These are phyloP conservation scores for Exophiala calicioides DNA, from an alignment of 2,329 filamentous ascomycete species.

Conservation along the genomic window DNA sequence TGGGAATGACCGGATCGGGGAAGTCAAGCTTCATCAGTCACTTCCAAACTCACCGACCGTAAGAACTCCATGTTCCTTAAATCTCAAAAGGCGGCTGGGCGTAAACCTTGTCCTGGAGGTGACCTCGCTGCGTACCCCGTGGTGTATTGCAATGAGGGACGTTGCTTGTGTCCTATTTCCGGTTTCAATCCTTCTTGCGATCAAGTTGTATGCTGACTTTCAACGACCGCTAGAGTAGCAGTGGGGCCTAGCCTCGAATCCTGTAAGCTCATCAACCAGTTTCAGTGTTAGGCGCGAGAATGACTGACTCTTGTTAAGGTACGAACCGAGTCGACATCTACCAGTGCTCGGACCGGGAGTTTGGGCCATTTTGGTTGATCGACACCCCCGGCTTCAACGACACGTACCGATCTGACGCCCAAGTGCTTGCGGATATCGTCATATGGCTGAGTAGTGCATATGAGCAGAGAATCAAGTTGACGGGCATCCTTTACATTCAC, in stretches of 20 bases:
- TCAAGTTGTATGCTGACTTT: no score
- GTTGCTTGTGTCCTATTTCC: no score
- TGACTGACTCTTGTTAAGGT: no score
- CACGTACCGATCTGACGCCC: conserved; percentile 38
- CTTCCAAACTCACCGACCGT: no score
- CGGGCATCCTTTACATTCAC: conserved; percentile 44
- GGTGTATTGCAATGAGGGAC: no score
- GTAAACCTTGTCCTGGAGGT: no score
- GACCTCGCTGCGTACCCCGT: no score
- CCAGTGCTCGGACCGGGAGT: background rate
- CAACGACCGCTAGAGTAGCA: background rate
- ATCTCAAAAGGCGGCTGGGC: no score
- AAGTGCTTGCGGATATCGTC: conserved; percentile 40
- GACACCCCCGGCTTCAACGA: conserved; percentile 50
- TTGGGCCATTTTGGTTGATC: conserved; percentile 31
- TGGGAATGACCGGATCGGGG: conserved; percentile 45
- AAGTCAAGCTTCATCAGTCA: conserved; percentile 45
- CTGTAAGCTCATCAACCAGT: no score
- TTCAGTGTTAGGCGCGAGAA: no score
- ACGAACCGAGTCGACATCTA: background rate
- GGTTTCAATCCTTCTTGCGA: no score
- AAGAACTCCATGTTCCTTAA: no score
- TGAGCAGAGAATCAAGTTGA: conserved; percentile 27
- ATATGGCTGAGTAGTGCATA: conserved; percentile 35
- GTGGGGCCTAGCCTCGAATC: background rate